Evolutionary conservation across 352 stramenopile genomes (phyloP).

Genomic region (Thalassiosira mediterranea): DNA sequence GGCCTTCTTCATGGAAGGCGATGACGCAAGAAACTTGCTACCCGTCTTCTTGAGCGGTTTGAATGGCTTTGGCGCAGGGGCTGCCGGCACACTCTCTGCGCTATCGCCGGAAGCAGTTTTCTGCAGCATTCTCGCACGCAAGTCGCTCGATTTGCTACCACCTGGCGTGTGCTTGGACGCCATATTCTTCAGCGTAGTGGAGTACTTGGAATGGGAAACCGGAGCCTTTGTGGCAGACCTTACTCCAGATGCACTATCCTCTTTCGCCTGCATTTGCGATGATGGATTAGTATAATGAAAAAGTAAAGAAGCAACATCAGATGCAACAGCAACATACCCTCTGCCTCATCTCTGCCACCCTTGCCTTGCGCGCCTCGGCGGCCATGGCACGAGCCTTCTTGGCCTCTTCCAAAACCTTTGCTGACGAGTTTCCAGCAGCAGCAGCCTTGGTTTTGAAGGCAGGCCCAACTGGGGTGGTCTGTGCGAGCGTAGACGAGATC

Average conservation of each 20-base stretch:
- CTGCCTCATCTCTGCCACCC: constrained; percentile 66
- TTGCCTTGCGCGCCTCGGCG: constrained; percentile 51
- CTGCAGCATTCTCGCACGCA: constrained; percentile 70
- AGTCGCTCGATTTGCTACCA: constrained; percentile 27
- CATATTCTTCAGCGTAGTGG: constrained; percentile 34
- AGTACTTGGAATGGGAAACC: constrained; percentile 23
- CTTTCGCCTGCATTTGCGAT: constrained; percentile 11
- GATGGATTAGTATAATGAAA: background rate
- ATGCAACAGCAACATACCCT: constrained; percentile 50
- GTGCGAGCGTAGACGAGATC: constrained; percentile 3
- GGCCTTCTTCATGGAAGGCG: too few species aligned
- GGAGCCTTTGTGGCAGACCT: constrained; percentile 28
- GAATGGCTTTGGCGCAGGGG: too few species aligned
- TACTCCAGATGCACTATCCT: constrained; percentile 3
- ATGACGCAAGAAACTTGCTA: too few species aligned
- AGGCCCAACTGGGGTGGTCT: constrained; percentile 15
- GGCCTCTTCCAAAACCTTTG: constrained; percentile 39
- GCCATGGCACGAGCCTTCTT: constrained; percentile 33
- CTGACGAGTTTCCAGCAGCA: constrained; percentile 13
- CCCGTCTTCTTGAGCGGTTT: too few species aligned
- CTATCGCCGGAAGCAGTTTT: constrained; percentile 61
- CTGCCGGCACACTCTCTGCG: too few species aligned
- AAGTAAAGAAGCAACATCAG: constrained; percentile 10
- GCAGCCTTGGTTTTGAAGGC: constrained; percentile 24
- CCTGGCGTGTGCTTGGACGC: constrained; percentile 8